Evolutionary conservation across 2,329 filamentous ascomycete genomes (phyloP), one percentile per base, ranked within the genome.

Genomic region (Penicillium sp.): DNA sequence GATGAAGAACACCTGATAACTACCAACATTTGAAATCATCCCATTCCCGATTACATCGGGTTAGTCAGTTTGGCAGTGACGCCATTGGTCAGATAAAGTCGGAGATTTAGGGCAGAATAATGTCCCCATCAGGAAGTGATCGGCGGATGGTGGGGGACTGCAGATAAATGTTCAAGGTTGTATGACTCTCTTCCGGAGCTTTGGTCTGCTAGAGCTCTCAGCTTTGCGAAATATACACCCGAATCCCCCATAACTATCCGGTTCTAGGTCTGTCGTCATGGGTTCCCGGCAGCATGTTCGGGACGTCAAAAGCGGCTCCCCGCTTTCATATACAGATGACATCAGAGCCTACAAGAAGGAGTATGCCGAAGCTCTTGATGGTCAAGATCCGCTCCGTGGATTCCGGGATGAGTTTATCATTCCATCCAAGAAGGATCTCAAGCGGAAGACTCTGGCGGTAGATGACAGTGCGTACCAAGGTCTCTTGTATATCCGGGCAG

Each of bases 391-490:
- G n/a, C 66, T 88, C 34, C 68, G 71, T 15, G 70, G 75, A 49
- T 76, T 87, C 48, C 79, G 87, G 29, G 70, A 81, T 22, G 79
- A 91, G 58, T 95, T 91, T 65, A 77, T 85, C 42, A 82, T 94
- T 40, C 89, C 89, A 0, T 85, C 84, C 3, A 87, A 82, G 65
- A 74, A 72, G 9, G 87, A 89, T 35, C 69, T 93, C 40, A 82
- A 78, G 64, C 79, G 84, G 56, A 83, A 75, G 55, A 80, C 76
- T 0, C 67, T 87, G 9, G 68, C 61, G 7, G 52, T 53, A 19
- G 57, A 59, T 5, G 64, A 69, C 52, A 62, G 64, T 59, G 48
- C 40, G 54, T 57, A 45, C 33, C 13, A n/a, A 6, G 19, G 21
- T 31, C n/a, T 42, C 33, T 19, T 24, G 2, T 10, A 4, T 29